Percentiles rank a stretch among this genome's conserved stretches.
Evolutionary conservation across 2,329 filamentous ascomycete genomes (phyloP).

Genomic region (Fusarium torreyae): DNA sequence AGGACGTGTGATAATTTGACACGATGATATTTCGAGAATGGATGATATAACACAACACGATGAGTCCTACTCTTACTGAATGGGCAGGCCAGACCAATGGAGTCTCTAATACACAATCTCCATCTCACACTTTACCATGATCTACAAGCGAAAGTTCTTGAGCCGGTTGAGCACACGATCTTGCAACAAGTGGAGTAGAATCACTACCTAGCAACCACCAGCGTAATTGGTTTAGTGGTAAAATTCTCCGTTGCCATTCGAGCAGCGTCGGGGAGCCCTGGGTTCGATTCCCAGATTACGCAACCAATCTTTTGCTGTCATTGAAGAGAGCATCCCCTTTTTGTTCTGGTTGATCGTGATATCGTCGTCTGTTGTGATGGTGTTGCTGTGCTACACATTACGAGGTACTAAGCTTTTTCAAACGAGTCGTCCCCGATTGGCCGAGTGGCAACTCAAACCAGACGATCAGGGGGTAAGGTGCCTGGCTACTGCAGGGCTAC

Average conservation of each 20-base stretch:
- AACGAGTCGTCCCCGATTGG: conserved; percentile 30
- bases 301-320: not conserved
- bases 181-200: conserved; percentile 2
- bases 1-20: not conserved
- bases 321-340: not conserved
- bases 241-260: conserved; percentile 38
- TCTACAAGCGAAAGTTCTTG: not conserved
- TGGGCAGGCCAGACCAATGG: too few relatives aligned
- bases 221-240: conserved; percentile 41
- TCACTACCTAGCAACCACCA: not conserved
- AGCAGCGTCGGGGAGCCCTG: conserved; percentile 33
- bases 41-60: too few relatives aligned
- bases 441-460: not conserved
- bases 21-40: not conserved
- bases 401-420: conserved; percentile 22
- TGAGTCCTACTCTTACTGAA: too few relatives aligned
- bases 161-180: not conserved
- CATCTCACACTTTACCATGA: not conserved
- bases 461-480: conserved; percentile 16
- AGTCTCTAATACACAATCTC: too few relatives aligned
- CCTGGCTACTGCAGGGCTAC: conserved; percentile 36
- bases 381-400: conserved; percentile 3
- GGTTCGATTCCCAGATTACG: conserved; percentile 37
- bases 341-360: not conserved
- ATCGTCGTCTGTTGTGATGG: not conserved